phyloP scores from a whole-genome alignment of 306 rosid genomes.

The Prunus padus region DNA sequence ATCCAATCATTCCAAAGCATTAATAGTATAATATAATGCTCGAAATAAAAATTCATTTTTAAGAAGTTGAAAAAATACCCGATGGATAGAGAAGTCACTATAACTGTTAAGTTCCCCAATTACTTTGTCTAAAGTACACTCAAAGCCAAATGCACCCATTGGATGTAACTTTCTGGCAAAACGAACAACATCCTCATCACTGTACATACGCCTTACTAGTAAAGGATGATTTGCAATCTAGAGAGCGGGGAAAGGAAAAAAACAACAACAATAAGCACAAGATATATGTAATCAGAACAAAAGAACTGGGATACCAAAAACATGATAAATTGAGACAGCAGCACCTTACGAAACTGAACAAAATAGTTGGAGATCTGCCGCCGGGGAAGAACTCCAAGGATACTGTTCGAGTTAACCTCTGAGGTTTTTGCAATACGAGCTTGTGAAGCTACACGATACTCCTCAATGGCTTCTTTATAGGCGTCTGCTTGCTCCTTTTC shows the following conservation, averaged over 20 bases:
- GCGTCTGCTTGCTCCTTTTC: constrained; percentile 72
- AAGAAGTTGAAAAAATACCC: constrained; percentile 47
- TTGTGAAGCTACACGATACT: constrained; percentile 79
- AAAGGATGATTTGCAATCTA: constrained; percentile 97
- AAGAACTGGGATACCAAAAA: constrained; percentile 1
- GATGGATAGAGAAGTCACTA: constrained; percentile 86
- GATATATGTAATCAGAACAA: not conserved
- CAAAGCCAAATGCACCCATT: constrained; percentile 89
- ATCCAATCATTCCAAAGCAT: not conserved
- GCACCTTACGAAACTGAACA: constrained; percentile 97
- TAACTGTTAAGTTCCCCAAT: constrained; percentile 76
- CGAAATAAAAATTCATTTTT: not conserved
- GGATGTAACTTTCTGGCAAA: constrained; percentile 81
- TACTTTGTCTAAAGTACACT: constrained; percentile 86
- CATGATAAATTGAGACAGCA: constrained; percentile 18
- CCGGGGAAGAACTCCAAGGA: constrained; percentile 56
- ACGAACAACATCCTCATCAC: constrained; percentile 81
- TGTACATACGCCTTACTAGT: constrained; percentile 83
- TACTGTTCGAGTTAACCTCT: constrained; percentile 35
- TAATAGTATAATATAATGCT: not conserved
- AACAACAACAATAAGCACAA: constrained; percentile 18
- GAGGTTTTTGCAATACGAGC: constrained; percentile 63
- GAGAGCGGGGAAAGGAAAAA: constrained; percentile 25
- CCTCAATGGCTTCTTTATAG: constrained; percentile 88
- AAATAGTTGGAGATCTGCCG: constrained; percentile 91